phyloP scores from a whole-genome alignment of 768 basidiomycete genomes.

The Termitomyces sp. region DNA sequence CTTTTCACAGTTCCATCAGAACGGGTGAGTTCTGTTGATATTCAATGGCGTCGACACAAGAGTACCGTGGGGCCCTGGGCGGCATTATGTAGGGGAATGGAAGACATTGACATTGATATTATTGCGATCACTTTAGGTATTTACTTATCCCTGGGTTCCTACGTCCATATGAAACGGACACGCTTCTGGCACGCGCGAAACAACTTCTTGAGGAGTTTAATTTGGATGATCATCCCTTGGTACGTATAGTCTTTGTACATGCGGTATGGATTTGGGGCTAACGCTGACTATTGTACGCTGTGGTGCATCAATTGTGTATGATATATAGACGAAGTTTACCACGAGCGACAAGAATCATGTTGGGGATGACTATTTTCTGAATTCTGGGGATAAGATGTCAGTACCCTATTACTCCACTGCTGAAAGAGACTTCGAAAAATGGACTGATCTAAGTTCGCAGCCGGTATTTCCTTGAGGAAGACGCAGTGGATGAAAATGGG shows the following conservation, averaged over 20 bases:
- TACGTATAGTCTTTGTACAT: slow-evolving; percentile 28
- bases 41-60: background rate
- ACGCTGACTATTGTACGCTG: background rate
- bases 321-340: slow-evolving; percentile 80
- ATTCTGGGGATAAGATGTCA: slow-evolving; percentile 87
- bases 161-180: slow-evolving; percentile 47
- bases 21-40: slow-evolving; percentile 43
- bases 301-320: background rate
- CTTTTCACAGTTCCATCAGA: slow-evolving; percentile 46
- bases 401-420: slow-evolving; percentile 11
- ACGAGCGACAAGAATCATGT: slow-evolving; percentile 75
- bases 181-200: slow-evolving; percentile 68
- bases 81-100: slow-evolving; percentile 4
- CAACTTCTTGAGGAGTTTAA: slow-evolving; percentile 77
- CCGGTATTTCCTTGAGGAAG: slow-evolving; percentile 91
- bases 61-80: background rate
- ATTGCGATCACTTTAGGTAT: slow-evolving; percentile 44
- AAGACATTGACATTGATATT: slow-evolving; percentile 23
- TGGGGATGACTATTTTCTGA: slow-evolving; percentile 92
- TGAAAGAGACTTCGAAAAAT: background rate
- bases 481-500: slow-evolving; percentile 68
- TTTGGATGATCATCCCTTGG: slow-evolving; percentile 77
- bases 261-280: background rate
- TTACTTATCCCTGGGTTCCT: slow-evolving; percentile 78
- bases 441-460: slow-evolving; percentile 22